These are phyloP conservation scores for Zygoascus bituminiphila DNA, from an alignment of 805 yeast genomes.

Conservation along the genomic window DNA sequence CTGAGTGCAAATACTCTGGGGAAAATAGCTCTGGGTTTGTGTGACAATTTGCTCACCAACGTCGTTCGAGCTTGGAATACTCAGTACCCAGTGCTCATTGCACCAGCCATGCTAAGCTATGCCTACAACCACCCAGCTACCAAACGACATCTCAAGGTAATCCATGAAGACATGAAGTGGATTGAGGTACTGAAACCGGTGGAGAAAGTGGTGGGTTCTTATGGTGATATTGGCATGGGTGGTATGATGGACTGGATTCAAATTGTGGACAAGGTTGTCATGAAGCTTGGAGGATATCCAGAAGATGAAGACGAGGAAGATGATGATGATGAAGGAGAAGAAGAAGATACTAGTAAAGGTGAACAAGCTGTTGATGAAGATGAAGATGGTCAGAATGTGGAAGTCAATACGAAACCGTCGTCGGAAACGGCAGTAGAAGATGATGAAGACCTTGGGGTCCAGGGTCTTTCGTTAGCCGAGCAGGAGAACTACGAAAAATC, in stretches of 20 bases:
- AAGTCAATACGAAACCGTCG: conserved; percentile 4
- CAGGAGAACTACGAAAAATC: conserved; percentile 3
- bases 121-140: conserved; percentile 87
- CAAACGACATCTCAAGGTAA: conserved; percentile 65
- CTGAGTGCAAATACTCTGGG: conserved; percentile 87
- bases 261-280: conserved; percentile 75
- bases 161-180: conserved; percentile 91
- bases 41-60: conserved; percentile 85
- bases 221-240: conserved; percentile 99
- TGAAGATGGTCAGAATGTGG: conserved; percentile 36
- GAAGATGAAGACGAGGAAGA: conserved; percentile 45
- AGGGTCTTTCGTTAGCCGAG: background rate
- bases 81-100: conserved; percentile 75
- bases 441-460: conserved; percentile 3
- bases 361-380: conserved; percentile 38
- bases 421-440: conserved; percentile 2
- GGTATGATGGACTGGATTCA: conserved; percentile 99
- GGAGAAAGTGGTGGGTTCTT: conserved; percentile 84
- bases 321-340: conserved; percentile 35
- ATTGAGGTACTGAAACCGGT: conserved; percentile 89
- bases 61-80: conserved; percentile 96
- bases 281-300: conserved; percentile 58
- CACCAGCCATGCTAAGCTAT: conserved; percentile 94
- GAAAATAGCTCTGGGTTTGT: conserved; percentile 81
- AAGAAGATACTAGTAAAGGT: conserved; percentile 29